Base-by-base conservation (phyloP, 306 rosid species). In the Hippophae rhamnoides region DNA sequence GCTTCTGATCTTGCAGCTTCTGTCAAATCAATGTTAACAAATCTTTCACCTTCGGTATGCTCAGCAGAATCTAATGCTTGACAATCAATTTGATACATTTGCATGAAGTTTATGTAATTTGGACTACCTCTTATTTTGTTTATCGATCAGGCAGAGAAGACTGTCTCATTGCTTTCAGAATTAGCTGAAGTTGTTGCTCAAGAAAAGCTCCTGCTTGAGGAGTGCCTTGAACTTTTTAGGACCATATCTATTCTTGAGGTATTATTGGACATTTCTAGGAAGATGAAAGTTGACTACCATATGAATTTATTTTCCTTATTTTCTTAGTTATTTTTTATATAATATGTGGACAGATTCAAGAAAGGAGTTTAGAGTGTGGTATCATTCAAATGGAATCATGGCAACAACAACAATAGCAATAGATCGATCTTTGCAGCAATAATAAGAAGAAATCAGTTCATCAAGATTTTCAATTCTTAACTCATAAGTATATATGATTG, bases 131-230 rank as follows among this genome's bases (percentile, higher is more conserved):
- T 18, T 50, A 74, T 48, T 13, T 41, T 65, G 52, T 13, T 71
- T 65, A 9, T 62, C 60, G 31, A 66, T 67, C 84, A 86, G 93
- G 80, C 73, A 41, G 77, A 66, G 65, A 67, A 80, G 70, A 79
- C 60, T 68, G 76, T 62, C 58, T 48, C 64, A 2, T 54, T 77
- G 51, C 64, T 86, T 3, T 84, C 93, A 31, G 76, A 84, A 67
- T 69, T 89, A 64, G 93, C 93, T 31, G 64, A 67, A 61, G 80
- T 78, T 18, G 86, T 84, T 25, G 79, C 77, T 11, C 88, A 75
- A 69, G 95, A 86, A 64, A 89, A 63, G 59, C 73, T 84, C 65
- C 79, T 84, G 56, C 57, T 81, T 13, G 79, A 86, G 58, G 93
- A 84, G 75, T 79, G 79, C 61, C 51, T 71, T 57, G 86, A 80